A percentile compares a stretch with the other conserved stretches of the same genome.
These are phyloP conservation scores for Protomyces inouyei DNA, from an alignment of 1,139 yeast genomes.

Conservation along the genomic window DNA sequence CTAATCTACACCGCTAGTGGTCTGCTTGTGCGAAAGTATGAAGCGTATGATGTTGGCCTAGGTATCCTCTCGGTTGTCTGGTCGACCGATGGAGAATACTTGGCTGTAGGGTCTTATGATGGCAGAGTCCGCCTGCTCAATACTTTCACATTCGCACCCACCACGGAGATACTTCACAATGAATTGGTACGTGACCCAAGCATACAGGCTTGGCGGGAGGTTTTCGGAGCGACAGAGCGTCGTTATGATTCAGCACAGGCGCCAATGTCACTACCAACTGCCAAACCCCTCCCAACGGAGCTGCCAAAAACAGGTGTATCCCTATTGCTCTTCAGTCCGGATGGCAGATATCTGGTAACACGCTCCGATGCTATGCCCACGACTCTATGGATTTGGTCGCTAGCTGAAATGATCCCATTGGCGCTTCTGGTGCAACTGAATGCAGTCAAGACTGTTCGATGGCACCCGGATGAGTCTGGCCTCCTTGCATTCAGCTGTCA, in stretches of 20 bases:
- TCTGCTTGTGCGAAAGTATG: constrained; percentile 23
- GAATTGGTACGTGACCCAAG: constrained; percentile 20
- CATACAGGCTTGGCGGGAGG: constrained; percentile 31
- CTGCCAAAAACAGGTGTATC: constrained; percentile 30
- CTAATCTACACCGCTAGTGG: constrained; percentile 31
- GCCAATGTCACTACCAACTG: constrained; percentile 30
- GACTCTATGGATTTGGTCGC: constrained; percentile 34
- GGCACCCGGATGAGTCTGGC: constrained; percentile 32
- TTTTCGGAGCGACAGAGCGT: not conserved
- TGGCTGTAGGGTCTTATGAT: constrained; percentile 33
- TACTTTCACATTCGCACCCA: constrained; percentile 33
- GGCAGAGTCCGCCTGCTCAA: constrained; percentile 32
- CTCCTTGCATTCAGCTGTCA: constrained; percentile 30
- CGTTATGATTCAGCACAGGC: constrained; percentile 15
- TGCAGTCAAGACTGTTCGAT: constrained; percentile 28
- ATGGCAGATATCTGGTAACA: constrained; percentile 32
- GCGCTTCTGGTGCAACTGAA: constrained; percentile 30
- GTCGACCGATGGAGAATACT: constrained; percentile 31
- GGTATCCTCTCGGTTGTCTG: constrained; percentile 28
- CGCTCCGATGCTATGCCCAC: constrained; percentile 32
- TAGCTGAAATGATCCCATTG: constrained; percentile 29
- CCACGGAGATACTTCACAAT: constrained; percentile 30
- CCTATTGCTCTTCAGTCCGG: constrained; percentile 29
- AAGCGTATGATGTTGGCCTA: constrained; percentile 21
- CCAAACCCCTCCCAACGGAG: constrained; percentile 26